Base-by-base conservation (phyloP, 306 rosid species). In the Corylus heterophylla region DNA sequence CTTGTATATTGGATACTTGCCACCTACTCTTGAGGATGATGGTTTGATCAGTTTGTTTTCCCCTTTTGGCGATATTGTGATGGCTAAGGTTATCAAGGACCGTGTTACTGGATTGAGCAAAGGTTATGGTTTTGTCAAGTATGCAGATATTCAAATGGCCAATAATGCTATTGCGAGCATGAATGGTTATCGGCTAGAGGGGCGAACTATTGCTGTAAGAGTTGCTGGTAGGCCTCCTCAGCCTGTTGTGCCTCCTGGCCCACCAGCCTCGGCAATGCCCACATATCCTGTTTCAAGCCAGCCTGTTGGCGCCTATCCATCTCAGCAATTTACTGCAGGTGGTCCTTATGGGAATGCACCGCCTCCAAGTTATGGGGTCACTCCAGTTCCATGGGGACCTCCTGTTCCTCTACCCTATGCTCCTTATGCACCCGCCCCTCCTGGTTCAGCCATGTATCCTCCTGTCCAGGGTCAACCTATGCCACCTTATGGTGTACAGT, bases 161-260 rank as follows among this genome's bases (percentile, higher is more conserved):
- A 95, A 95, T 83, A 91, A 80, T 82, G 99, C 98, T 35, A 95
- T 89, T 71, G 54, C 80, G 49, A 89, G 93, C 81, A 95, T 95
- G 99, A 95, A 91, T 81, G 99, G 98, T 75, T 93, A 87, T 84
- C 97, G 92, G 76, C 90, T 95, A 12, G 99, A 93, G 80, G 97
- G 97, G 29, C 86, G 98, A 79, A 93, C 98, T 44, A 93, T 95
- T 86, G 99, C 99, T 42, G 99, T 95, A 76, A 87, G 99, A 84
- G 98, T 95, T 61, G 98, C 99, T 35, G 99, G 99, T 72, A 90
- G 87, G 92, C 99, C 99, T 67, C 99, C 98, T 47, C 98, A 93
- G 89, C 96, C 99, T 72, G 85, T 82, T 55, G 92, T 90, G 62
- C 94, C 98, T 77, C 96, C 98, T 52, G 93, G 93, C 5, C 98